A percentile compares a stretch with the other conserved stretches of the same genome.
Conservation (phyloP, 177 flowering plant species). For the Vitis hybrid region DNA sequence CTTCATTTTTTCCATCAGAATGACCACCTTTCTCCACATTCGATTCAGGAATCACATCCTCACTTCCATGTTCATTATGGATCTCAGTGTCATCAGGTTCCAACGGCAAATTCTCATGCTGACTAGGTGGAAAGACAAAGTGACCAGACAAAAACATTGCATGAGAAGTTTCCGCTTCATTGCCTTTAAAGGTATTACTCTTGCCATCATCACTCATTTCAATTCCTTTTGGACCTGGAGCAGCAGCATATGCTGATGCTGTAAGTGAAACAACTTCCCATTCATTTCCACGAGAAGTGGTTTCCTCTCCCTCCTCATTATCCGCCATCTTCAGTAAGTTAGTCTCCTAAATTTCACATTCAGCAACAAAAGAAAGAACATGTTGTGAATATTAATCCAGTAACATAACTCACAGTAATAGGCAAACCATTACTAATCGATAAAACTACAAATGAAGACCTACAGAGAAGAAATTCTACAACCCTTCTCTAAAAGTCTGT, state of each 20-base stretch:
- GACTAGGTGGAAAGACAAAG: constrained; percentile 80
- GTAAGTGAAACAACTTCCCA: constrained; percentile 99
- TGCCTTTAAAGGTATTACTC: constrained; percentile 9
- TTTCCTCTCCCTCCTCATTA: constrained; percentile 44
- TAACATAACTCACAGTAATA: too few relatives aligned
- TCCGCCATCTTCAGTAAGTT: constrained; percentile 36
- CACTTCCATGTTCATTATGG: constrained; percentile 27
- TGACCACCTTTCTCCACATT: constrained; percentile 28
- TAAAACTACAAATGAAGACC: too few relatives aligned
- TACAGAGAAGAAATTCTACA: too few relatives aligned
- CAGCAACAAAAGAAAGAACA: background rate
- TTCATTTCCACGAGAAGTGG: constrained; percentile 64
- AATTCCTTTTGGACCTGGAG: constrained; percentile 60
- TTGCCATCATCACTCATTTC: constrained; percentile 38
- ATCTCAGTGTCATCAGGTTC: constrained; percentile 40
- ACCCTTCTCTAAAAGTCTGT: too few relatives aligned
- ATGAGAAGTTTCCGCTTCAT: constrained; percentile 50
- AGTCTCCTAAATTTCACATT: constrained; percentile 7
- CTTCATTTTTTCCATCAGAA: constrained; percentile 28
- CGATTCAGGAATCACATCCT: constrained; percentile 24
- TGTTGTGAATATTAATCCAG: too few relatives aligned
- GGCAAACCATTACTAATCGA: too few relatives aligned
- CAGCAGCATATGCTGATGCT: constrained; percentile 88
- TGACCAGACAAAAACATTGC: constrained; percentile 90
- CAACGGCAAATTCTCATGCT: constrained; percentile 75